Conservation (phyloP, 2,329 filamentous ascomycete species). For the Penicillium crustosum region DNA sequence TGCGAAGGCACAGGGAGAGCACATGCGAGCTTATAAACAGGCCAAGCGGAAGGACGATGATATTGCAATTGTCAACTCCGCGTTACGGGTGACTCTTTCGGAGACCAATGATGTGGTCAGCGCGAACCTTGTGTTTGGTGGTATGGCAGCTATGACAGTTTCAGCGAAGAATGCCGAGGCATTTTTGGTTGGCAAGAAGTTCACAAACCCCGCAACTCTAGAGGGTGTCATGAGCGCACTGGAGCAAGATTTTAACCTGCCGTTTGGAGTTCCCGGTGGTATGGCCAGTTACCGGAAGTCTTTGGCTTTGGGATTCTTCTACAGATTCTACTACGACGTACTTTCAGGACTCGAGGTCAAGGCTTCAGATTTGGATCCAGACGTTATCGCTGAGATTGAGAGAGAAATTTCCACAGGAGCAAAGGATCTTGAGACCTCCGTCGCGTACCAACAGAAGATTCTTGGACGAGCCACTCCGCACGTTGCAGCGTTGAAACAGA, state of each 20-base stretch:
- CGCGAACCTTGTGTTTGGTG: slow-evolving; percentile 83
- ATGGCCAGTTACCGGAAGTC: slow-evolving; percentile 97
- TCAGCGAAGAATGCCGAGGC: slow-evolving; percentile 74
- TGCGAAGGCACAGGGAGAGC: slow-evolving; percentile 72
- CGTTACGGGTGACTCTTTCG: slow-evolving; percentile 71
- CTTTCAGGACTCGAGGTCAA: slow-evolving; percentile 58
- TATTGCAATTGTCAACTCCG: slow-evolving; percentile 93
- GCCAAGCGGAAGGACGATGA: slow-evolving; percentile 97
- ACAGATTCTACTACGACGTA: slow-evolving; percentile 92
- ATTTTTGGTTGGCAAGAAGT: slow-evolving; percentile 73
- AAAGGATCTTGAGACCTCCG: slow-evolving; percentile 73
- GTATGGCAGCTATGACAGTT: slow-evolving; percentile 92
- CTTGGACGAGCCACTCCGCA: slow-evolving; percentile 85
- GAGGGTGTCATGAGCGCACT: slow-evolving; percentile 88
- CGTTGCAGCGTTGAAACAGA: slow-evolving; percentile 88
- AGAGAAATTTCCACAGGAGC: slow-evolving; percentile 75
- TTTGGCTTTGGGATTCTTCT: slow-evolving; percentile 90
- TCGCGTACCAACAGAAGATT: slow-evolving; percentile 76
- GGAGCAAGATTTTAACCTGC: slow-evolving; percentile 84
- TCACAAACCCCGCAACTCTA: slow-evolving; percentile 77
- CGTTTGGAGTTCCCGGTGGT: slow-evolving; percentile 88
- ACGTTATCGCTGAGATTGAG: slow-evolving; percentile 82
- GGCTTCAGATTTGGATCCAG: slow-evolving; percentile 60
- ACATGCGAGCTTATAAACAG: slow-evolving; percentile 89
- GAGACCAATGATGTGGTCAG: slow-evolving; percentile 69